Percentiles rank a stretch among this genome's conserved stretches.
These are phyloP conservation scores for Talaromyces proteolyticus DNA, from an alignment of 495 filamentous ascomycete genomes.

Conservation along the genomic window DNA sequence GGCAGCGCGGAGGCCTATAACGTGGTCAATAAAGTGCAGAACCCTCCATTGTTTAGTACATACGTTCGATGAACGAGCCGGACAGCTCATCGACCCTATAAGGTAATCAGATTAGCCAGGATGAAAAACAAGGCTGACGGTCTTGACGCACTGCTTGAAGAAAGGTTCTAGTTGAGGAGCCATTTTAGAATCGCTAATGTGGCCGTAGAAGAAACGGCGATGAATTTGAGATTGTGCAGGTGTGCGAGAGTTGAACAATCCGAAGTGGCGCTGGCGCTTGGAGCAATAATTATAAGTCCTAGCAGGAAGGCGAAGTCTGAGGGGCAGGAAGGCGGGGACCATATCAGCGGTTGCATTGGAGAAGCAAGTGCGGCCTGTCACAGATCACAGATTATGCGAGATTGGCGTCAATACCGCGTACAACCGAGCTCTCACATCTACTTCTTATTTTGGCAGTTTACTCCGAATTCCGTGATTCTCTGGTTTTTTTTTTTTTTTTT, in stretches of 20 bases:
- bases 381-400: too few species aligned
- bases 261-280: slow-evolving; percentile 5
- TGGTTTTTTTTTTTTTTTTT: too few species aligned
- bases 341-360: slow-evolving; percentile 6
- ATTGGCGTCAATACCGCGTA: too few species aligned
- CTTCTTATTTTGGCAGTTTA: too few species aligned
- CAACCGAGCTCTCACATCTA: too few species aligned
- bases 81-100: slow-evolving; percentile 71
- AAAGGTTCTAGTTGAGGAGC: slow-evolving; percentile 76
- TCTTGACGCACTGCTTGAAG: slow-evolving; percentile 62
- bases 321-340: slow-evolving; percentile 30
- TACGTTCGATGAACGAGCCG: slow-evolving; percentile 81
- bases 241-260: slow-evolving; percentile 3
- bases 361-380: too few species aligned
- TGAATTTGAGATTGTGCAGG: not conserved
- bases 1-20: slow-evolving; percentile 67
- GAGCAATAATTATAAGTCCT: slow-evolving; percentile 5
- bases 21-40: slow-evolving; percentile 2
- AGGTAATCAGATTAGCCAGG: slow-evolving; percentile 2
- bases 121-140: slow-evolving; percentile 4
- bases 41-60: slow-evolving; percentile 15
- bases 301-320: slow-evolving; percentile 30
- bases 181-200: slow-evolving; percentile 58
- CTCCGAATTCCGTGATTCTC: too few species aligned
- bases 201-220: slow-evolving; percentile 36